These are phyloP conservation scores for Teratosphaeria viscida DNA, from an alignment of 2,329 filamentous ascomycete genomes.

Conservation along the genomic window DNA sequence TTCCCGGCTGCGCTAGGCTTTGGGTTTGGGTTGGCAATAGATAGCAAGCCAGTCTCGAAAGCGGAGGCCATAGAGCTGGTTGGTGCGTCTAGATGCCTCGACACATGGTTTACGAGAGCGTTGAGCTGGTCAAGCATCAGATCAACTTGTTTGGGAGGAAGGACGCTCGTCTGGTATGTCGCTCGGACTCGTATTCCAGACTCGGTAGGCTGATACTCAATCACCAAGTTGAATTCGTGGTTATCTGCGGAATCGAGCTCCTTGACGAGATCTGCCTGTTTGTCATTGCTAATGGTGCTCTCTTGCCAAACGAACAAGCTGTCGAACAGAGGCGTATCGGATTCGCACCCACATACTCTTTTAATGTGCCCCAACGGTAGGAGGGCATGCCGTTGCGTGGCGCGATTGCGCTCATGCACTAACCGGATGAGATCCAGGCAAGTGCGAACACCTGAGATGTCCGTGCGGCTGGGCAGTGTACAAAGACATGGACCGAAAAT, in stretches of 20 bases:
- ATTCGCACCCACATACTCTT: conserved; percentile 44
- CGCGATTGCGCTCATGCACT: conserved; percentile 56
- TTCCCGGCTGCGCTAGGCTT: conserved; percentile 11
- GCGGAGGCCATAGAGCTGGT: conserved; percentile 24
- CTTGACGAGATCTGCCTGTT: conserved; percentile 29
- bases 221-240: conserved; percentile 62
- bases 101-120: conserved; percentile 36
- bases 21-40: conserved; percentile 33
- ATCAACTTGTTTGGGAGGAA: conserved; percentile 47
- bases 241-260: conserved; percentile 56
- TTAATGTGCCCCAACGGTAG: conserved; percentile 62
- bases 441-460: conserved; percentile 42
- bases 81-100: conserved; percentile 26
- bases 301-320: conserved; percentile 79
- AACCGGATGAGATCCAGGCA: conserved; percentile 51
- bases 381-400: conserved; percentile 52
- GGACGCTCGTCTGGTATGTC: conserved; percentile 43
- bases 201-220: conserved; percentile 61
- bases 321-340: conserved; percentile 57
- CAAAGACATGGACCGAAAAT: conserved; percentile 72
- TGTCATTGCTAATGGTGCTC: conserved; percentile 39
- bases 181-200: conserved; percentile 40
- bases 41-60: conserved; percentile 22
- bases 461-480: conserved; percentile 61
- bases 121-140: conserved; percentile 54